Evolutionary conservation across 257 asterid genomes (phyloP).

Genomic region (Dorcoceras hygrometricum): DNA sequence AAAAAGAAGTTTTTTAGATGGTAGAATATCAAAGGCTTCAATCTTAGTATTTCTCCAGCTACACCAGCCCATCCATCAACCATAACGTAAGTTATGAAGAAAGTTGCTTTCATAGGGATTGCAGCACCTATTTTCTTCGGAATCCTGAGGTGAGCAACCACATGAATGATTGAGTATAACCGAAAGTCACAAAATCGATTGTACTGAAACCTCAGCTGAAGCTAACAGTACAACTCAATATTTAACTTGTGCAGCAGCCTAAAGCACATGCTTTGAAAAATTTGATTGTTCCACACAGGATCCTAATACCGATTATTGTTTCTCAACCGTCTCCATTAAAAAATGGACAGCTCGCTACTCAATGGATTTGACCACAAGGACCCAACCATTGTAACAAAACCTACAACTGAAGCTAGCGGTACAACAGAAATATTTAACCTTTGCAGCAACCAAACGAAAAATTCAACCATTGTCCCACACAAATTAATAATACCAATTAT

Average conservation of each 20-base stretch:
- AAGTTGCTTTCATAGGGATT: constrained; percentile 96
- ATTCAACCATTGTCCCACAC: neutral
- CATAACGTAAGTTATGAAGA: constrained; percentile 91
- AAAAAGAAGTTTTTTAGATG: constrained; percentile 82
- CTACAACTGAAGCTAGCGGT: neutral
- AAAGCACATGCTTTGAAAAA: neutral
- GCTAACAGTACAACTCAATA: neutral
- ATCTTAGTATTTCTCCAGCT: constrained; percentile 85
- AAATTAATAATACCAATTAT: too few species aligned
- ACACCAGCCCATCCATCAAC: constrained; percentile 98
- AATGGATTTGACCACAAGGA: neutral
- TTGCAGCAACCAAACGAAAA: neutral
- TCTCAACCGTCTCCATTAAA: neutral
- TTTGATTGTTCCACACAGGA: neutral
- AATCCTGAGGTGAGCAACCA: constrained; percentile 46
- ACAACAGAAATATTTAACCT: neutral
- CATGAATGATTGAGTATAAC: neutral
- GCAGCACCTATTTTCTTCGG: constrained; percentile 76
- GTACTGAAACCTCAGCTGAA: neutral
- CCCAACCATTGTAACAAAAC: neutral
- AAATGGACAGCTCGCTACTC: neutral
- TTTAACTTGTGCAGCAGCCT: neutral
- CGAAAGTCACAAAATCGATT: neutral
- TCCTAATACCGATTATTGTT: too few species aligned
- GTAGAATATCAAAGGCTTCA: constrained; percentile 67